phyloP scores from a whole-genome alignment of 306 rosid genomes.

The Mimosa pudica region DNA sequence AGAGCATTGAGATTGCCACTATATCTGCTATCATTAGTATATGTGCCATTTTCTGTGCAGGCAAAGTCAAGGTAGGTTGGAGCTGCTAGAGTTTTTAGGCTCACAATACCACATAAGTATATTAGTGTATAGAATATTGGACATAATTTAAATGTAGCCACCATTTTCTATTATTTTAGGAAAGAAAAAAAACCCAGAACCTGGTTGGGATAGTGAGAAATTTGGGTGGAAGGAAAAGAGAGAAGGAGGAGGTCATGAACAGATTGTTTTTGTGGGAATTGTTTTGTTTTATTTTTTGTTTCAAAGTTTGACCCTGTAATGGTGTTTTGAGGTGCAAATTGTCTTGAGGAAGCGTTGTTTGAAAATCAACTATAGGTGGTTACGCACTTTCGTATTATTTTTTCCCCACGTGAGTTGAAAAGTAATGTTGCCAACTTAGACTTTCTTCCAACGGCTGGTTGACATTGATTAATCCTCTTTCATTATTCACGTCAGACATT shows the following conservation, averaged over 20 bases:
- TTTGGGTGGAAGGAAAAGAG: background rate
- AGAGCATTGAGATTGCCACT: constrained; percentile 47
- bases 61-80: background rate
- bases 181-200: background rate
- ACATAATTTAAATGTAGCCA: background rate
- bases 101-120: constrained; percentile 1
- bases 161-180: background rate
- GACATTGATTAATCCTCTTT: background rate
- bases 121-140: background rate
- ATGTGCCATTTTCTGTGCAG: constrained; percentile 39
- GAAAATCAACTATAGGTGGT: background rate
- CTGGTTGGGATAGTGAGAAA: background rate
- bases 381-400: background rate
- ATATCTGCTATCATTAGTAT: constrained; percentile 37
- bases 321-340: background rate
- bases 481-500: too few relatives aligned
- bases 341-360: background rate
- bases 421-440: background rate
- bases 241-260: background rate
- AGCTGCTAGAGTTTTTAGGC: background rate
- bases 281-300: too few relatives aligned
- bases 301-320: background rate
- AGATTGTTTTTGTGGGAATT: background rate
- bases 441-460: background rate
- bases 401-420: background rate